These are phyloP conservation scores for Starmera caribaea DNA, from an alignment of 805 yeast species.

Conservation along the genomic window DNA sequence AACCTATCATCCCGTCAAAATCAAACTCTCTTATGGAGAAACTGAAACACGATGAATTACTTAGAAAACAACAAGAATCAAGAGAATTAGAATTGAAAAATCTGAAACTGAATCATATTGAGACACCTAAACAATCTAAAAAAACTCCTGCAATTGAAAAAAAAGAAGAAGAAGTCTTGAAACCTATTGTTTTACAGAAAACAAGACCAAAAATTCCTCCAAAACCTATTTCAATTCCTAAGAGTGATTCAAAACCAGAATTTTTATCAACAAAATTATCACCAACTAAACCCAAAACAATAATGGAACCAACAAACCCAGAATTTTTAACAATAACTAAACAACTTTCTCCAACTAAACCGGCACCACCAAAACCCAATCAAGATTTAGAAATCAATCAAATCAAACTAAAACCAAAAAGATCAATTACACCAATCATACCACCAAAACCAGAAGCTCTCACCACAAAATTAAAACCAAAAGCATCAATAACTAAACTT, in stretches of 20 bases:
- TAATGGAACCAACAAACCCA: conserved; percentile 5
- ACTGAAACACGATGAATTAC: conserved; percentile 13
- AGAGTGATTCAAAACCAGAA: background rate
- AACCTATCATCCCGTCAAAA: conserved; percentile 21
- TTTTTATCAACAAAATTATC: conserved; percentile 1
- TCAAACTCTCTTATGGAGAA: conserved; percentile 23
- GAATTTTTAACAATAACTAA: conserved; percentile 5
- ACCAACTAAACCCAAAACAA: conserved; percentile 1
- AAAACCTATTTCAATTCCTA: background rate
- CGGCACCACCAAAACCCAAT: conserved; percentile 3
- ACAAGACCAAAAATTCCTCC: conserved; percentile 10
- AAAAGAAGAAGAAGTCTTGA: background rate
- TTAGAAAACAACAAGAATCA: background rate
- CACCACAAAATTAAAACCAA: conserved; percentile 12
- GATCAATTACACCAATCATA: conserved; percentile 11
- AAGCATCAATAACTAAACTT: conserved; percentile 6
- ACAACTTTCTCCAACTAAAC: conserved; percentile 1
- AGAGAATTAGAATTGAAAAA: conserved; percentile 8
- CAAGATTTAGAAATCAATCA: conserved; percentile 1
- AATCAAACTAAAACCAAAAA: conserved; percentile 13
- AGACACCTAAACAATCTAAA: background rate
- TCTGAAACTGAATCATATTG: conserved; percentile 8
- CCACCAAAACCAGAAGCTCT: conserved; percentile 14
- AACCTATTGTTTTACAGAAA: conserved; percentile 12
- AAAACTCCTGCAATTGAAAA: too few species aligned